phyloP scores from a whole-genome alignment of 495 filamentous ascomycete genomes.

The Podospora comata region DNA sequence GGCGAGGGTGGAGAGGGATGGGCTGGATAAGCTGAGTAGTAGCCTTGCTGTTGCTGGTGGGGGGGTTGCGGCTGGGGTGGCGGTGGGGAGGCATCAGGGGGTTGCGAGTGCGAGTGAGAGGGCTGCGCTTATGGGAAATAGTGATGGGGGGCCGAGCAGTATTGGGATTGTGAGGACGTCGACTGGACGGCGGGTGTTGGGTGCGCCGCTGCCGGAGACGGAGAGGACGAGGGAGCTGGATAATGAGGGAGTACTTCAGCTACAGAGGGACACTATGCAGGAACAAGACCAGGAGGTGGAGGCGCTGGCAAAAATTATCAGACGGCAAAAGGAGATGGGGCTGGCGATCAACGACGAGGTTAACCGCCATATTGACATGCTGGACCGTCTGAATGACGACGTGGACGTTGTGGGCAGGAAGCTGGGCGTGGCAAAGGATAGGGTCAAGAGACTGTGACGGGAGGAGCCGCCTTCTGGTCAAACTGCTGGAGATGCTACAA shows the following conservation, averaged over 20 bases:
- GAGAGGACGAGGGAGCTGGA: slow-evolving; percentile 84
- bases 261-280: slow-evolving; percentile 78
- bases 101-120: slow-evolving; percentile 32
- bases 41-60: slow-evolving; percentile 55
- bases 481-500: not conserved
- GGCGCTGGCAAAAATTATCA: slow-evolving; percentile 70
- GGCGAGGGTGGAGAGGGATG: slow-evolving; percentile 80
- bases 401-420: slow-evolving; percentile 69
- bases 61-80: slow-evolving; percentile 14
- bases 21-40: slow-evolving; percentile 75
- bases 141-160: slow-evolving; percentile 7
- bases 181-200: slow-evolving; percentile 65
- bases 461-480: slow-evolving; percentile 20
- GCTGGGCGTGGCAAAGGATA: slow-evolving; percentile 76
- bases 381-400: slow-evolving; percentile 73
- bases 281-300: slow-evolving; percentile 83
- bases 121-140: slow-evolving; percentile 33
- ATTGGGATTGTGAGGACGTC: not conserved
- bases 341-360: slow-evolving; percentile 81
- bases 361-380: slow-evolving; percentile 76
- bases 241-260: slow-evolving; percentile 80
- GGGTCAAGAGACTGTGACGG: slow-evolving; percentile 64
- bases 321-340: slow-evolving; percentile 81
- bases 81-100: slow-evolving; percentile 23
- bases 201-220: slow-evolving; percentile 74